Base-by-base conservation (phyloP, 1,139 yeast genomes). In the Arxiozyma bovina region DNA sequence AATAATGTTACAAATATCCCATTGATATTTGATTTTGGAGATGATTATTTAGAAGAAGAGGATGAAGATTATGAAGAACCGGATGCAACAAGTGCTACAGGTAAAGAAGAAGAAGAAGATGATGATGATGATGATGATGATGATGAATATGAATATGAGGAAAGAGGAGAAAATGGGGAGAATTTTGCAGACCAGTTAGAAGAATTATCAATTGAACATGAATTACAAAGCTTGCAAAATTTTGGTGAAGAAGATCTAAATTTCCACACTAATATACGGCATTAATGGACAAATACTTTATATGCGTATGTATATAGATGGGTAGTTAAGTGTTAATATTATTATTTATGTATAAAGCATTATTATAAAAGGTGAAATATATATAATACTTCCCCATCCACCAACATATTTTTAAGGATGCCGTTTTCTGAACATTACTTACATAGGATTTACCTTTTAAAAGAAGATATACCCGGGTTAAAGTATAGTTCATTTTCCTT, bases 101-200 rank as follows among this genome's bases (percentile, higher is more conserved):
- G 40, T 15, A 34, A 15, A 15, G n/a, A 34, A 7, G 40, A 18
- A 1, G 59, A 52, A 1, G 54, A 50, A 1, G 59, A 57, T 1
- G 60, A 53, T 1, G 59, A 53, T 8, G 58, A 55, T 4, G 57
- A 57, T 5, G 59, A 57, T 5, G 55, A 53, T n/a, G 57, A 54
- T 9, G 42, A 42, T n/a, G 54, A 46, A 17, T 52, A 46, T 12
- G 54, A 50, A 17, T 53, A 51, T 11, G 57, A 38, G 2, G 56
- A 50, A n/a, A 54, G 50, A 3, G 49, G 53, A 4, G 52, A 53
- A 7, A 51, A 25, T 2, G 55, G 49, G 17, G 53, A 42, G 1
- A 48, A 53, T 22, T 49, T 20, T 21, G 52, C 48, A 2, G 53
- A 45, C 11, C 22, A 43, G 21, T 34, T 43, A 22, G 55, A 40